Base-by-base conservation (phyloP, 2,329 filamentous ascomycete genomes). In the Lecanicillium sp. region DNA sequence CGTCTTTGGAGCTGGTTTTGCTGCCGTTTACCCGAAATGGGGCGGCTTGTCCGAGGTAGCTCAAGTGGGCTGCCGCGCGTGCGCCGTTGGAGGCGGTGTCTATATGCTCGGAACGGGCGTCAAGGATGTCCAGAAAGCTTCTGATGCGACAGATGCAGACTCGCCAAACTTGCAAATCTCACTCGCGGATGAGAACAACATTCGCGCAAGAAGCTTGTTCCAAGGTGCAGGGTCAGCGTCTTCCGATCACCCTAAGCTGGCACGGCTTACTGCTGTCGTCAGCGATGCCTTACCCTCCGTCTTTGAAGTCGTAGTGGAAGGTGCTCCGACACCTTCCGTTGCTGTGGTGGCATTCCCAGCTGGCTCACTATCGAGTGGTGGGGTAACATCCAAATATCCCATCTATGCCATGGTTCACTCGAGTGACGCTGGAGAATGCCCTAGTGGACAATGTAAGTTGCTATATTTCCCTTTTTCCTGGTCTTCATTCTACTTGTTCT, bases 401-500 rank as follows among this genome's bases (percentile, higher is more conserved):
- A 59, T 75, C n/a, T 76, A 76, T 51, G 67, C 70, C 17, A 66
- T 86, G 50, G 72, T 82, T 28, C 90, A 96, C 58, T 92, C 88
- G 4, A 87, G 83, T 56, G 89, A 95, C 42, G 90, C 89, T 30
- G 89, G 89, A 45, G 90, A 96, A 68, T 96, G 92, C 59, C 89
- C 90, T 18, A 48, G 62, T 46, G 80, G 83, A 64, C 88, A 96
- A 78, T 80, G 90, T 98, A 76, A 87, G 90, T 85, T 34, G 33
- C n/a, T 12, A 13, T 41, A 16, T 17, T 17, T 19, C 27, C 30
- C 42, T 44, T 46, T n/a, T n/a, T n/a, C n/a, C n/a, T n/a, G n/a
- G n/a, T n/a, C 29, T 29, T 7, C 22, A 25, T 7, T 25, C 46
- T 38, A 45, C 42, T 36, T 43, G 43, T 29, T 29, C 31, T 46